Conservation (phyloP, 495 filamentous ascomycete genomes). For the Trichodelitschia bisporula region DNA sequence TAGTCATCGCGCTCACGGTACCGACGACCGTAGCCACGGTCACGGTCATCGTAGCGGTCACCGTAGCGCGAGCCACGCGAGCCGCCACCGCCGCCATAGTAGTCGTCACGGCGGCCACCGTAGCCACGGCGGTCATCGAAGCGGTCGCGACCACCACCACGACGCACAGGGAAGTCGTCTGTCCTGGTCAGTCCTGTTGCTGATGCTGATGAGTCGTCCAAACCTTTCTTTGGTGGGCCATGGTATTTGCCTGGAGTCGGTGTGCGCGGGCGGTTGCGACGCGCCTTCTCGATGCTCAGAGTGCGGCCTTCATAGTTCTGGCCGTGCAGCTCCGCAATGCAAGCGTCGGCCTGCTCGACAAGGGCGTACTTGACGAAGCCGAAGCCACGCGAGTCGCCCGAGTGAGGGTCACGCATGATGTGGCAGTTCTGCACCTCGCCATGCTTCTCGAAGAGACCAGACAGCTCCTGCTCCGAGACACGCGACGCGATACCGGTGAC, state of each 20-base stretch:
- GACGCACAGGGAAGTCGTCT: constrained; percentile 34
- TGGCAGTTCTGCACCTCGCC: constrained; percentile 97
- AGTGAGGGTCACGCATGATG: constrained; percentile 97
- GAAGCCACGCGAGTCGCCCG: constrained; percentile 94
- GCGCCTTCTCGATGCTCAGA: constrained; percentile 96
- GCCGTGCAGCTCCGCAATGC: constrained; percentile 87
- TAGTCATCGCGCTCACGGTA: constrained; percentile 13
- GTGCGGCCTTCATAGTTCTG: constrained; percentile 90
- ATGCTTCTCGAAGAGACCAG: constrained; percentile 93
- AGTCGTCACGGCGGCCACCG: constrained; percentile 5
- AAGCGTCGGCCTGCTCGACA: constrained; percentile 78
- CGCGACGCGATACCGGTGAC: constrained; percentile 95
- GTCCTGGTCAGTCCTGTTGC: constrained; percentile 1
- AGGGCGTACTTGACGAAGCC: constrained; percentile 98
- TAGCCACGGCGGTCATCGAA: constrained; percentile 25
- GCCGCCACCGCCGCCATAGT: constrained; percentile 19
- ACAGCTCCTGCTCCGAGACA: constrained; percentile 72
- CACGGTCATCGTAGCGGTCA: constrained; percentile 16
- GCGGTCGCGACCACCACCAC: constrained; percentile 16
- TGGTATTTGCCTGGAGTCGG: constrained; percentile 98
- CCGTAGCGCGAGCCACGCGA: constrained; percentile 24
- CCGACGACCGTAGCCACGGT: constrained; percentile 16
- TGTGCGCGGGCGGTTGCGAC: constrained; percentile 77
- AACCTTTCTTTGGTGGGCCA: constrained; percentile 92
- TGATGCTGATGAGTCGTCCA: constrained; percentile 14